Base-by-base conservation (phyloP, 192 early-diverging fungal genomes). In the Chytriomyces sp. region DNA sequence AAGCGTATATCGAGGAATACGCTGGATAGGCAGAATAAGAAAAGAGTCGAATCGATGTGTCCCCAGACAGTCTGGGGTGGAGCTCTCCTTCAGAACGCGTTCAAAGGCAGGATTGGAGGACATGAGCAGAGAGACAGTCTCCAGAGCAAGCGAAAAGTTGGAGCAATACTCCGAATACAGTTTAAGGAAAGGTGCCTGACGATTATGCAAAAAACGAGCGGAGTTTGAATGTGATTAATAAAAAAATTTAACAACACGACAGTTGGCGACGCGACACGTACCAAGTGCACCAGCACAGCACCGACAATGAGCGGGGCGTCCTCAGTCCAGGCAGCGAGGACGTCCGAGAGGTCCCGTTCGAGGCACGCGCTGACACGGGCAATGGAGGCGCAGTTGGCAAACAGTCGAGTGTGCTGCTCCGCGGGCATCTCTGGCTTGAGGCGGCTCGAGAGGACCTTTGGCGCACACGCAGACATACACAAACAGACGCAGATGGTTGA, bases 1-100 rank as follows among this genome's bases (percentile, higher is more conserved):
- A 65, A 98, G 83, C 20, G 91, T 91, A 81, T 94, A 98, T 81
- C 96, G 84, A 10, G 96, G 96, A 67, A 98, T 92, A 6, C 97
- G 90, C 82, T 98, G 97, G 18, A 98, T 87, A 0, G 97, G 97
- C 45, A 96, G 85, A 45, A 98, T 84, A 48, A 97, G 80, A 79
- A 92, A 94, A 1, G 93, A 87, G 70, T 95, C 89, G 28, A 97
- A 81, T 44, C 85, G 88, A 64, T 94, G 84, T 4, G 16, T 26
- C 6, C 44, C 28, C 3, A 35, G 35, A 24, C 60, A 61, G 1
- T 63, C 43, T 10, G 72, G 61, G 23, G 16, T 59, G 20, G 47
- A 18, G 16, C 20, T 16, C 7, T 47, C 60, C 45, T 45, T 61
- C 61, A 61, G 23, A 20, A 63, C 45, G 26, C 35, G 23, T 26